Conservation (phyloP, 441 rosid species). For the Erysimum pusillum region DNA sequence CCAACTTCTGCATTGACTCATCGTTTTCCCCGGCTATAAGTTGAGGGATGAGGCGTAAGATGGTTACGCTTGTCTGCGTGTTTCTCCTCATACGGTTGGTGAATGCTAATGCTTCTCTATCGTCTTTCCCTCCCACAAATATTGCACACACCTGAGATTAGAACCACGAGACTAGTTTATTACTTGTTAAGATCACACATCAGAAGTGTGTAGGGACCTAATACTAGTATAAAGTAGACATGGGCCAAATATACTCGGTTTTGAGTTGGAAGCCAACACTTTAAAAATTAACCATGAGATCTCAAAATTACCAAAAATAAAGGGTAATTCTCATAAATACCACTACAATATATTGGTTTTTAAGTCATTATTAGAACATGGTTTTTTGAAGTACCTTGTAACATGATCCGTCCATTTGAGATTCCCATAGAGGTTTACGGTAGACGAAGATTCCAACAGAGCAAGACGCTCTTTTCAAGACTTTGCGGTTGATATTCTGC, state of each 20-base stretch:
- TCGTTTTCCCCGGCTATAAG: background rate
- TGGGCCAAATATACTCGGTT: background rate
- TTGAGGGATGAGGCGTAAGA: background rate
- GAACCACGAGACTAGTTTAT: background rate
- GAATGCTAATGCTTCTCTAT: background rate
- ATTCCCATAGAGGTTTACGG: background rate
- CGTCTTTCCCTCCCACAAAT: background rate
- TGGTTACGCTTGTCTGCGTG: background rate
- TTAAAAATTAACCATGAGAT: background rate
- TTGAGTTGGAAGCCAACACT: background rate
- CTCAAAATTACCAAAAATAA: too few species aligned
- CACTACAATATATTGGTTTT: too few species aligned
- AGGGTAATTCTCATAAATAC: too few species aligned
- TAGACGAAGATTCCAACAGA: background rate
- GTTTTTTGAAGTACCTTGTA: background rate
- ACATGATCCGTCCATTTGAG: constrained; percentile 12
- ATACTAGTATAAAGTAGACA: background rate
- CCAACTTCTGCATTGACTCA: background rate
- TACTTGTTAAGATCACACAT: background rate
- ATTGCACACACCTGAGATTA: background rate
- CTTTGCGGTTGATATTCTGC: constrained; percentile 42
- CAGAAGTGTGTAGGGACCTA: background rate
- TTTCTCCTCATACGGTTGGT: constrained; percentile 5
- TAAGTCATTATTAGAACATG: too few species aligned
- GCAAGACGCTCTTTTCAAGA: constrained; percentile 38